Evolutionary conservation across 768 basidiomycete genomes (phyloP).

Genomic region (Lactarius pseudohatsudake): DNA sequence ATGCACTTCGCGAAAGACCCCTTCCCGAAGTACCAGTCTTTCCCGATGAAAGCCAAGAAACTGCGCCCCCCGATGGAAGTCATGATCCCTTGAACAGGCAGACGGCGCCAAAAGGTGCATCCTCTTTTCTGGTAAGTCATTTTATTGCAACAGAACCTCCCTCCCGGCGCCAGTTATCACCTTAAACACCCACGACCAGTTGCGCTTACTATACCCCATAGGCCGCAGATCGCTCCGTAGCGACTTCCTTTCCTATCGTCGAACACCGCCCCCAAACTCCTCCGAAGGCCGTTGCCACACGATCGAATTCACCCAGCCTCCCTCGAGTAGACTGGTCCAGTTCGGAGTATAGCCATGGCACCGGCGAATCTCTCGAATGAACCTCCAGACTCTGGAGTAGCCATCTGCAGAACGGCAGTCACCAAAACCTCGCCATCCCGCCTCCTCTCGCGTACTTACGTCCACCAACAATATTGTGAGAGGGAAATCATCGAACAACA

Average conservation of each 20-base stretch:
- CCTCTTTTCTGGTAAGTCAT: background rate
- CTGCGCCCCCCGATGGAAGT: background rate
- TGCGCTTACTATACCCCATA: background rate
- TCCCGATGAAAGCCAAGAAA: background rate
- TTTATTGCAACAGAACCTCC: background rate
- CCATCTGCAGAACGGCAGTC: background rate
- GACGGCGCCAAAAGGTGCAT: background rate
- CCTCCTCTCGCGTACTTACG: background rate
- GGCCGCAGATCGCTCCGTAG: background rate
- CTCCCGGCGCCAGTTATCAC: background rate
- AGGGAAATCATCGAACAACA: background rate
- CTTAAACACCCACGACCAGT: background rate
- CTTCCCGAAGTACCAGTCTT: background rate
- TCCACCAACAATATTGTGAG: background rate
- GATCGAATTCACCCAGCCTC: background rate
- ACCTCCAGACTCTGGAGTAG: background rate
- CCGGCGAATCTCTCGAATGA: background rate
- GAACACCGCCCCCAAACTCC: background rate
- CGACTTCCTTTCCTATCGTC: background rate
- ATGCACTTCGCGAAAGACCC: background rate
- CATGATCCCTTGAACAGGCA: background rate
- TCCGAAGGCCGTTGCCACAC: background rate
- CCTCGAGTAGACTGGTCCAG: background rate
- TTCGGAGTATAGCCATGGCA: background rate
- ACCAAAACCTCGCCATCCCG: background rate